These are phyloP conservation scores for Kuraishia capsulata DNA, from an alignment of 805 yeast species.

Conservation along the genomic window DNA sequence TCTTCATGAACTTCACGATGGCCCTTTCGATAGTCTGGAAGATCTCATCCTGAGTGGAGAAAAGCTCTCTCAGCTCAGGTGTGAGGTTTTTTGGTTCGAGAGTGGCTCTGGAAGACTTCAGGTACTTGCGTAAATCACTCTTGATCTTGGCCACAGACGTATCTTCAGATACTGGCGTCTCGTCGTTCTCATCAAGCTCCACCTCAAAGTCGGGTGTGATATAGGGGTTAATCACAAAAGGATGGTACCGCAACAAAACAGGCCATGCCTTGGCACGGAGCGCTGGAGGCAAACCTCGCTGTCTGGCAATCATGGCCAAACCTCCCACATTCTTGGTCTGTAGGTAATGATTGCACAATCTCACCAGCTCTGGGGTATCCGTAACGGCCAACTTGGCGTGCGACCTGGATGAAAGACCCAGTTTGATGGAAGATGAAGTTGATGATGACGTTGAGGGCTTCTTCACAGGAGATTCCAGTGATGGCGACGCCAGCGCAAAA, in stretches of 20 bases:
- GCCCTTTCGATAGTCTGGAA: slow-evolving; percentile 50
- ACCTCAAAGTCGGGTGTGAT: slow-evolving; percentile 49
- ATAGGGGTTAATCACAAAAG: slow-evolving; percentile 72
- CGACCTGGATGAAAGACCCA: slow-evolving; percentile 8
- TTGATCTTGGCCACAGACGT: slow-evolving; percentile 4
- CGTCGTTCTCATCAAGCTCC: slow-evolving; percentile 22
- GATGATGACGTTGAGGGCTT: not conserved
- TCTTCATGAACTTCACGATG: slow-evolving; percentile 51
- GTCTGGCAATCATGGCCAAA: slow-evolving; percentile 72
- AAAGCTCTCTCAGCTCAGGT: slow-evolving; percentile 22
- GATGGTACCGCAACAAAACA: slow-evolving; percentile 67
- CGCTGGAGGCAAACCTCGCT: slow-evolving; percentile 77
- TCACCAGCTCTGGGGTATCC: slow-evolving; percentile 39
- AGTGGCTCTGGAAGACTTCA: not conserved
- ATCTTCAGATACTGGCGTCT: slow-evolving; percentile 15
- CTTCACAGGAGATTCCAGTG: not conserved
- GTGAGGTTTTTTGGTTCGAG: slow-evolving; percentile 10
- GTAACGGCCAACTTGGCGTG: slow-evolving; percentile 33
- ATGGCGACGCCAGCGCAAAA: not conserved
- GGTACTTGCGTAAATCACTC: slow-evolving; percentile 2
- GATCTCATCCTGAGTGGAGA: slow-evolving; percentile 40
- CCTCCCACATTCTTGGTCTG: slow-evolving; percentile 59
- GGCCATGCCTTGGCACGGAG: slow-evolving; percentile 83
- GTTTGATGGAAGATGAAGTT: not conserved
- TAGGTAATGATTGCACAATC: slow-evolving; percentile 47